Evolutionary conservation across 208 protist genomes (phyloP), one percentile per base, ranked within the genome.

Genomic region (Trypanosomatidae sp.): DNA sequence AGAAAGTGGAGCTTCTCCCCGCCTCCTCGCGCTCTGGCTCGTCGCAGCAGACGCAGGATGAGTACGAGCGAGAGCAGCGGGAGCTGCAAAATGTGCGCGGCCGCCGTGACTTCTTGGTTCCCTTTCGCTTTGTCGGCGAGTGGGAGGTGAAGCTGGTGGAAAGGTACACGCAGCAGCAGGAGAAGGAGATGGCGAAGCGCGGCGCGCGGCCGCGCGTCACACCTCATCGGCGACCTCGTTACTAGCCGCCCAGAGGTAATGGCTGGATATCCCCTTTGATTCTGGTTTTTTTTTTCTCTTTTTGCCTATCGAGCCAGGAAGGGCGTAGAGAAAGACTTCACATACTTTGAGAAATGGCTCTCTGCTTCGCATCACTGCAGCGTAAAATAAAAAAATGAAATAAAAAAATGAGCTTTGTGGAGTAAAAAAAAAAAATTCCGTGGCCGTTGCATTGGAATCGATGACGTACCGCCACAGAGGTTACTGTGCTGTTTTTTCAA

Each of bases 111-210:
- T 91, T 90, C 46, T 70, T 89, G 44, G 62, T 90, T 5, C 59
- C 82, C 4, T 97, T 97, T 72, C 89, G 92, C 53, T 97, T 94
- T 84, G 82, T 93, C 4, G 92, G 89, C 2, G 81, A 88, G 39
- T 93, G 84, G 83, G 80, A 92, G 76, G 77, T 76, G 15, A 74
- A 85, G 15, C 67, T 97, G 30, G 58, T 87, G 62, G 71, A 75
- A 39, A 70, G 69, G 55, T 94, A 91, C 70, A 74, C 74, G 22
- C 39, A 33, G 17, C 62, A 80, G 52, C 43, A 74, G n/a, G 39
- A 71, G 44, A 80, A 76, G 66, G 71, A 74, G 39, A 28, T 10
- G 50, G 28, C 33, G 44, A 79, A 74, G 55, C 36, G 46, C 22
- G 9, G 50, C 28, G 30, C 43, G 0, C 43, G 53, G 25, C n/a